Evolutionary conservation across 2,329 filamentous ascomycete genomes (phyloP).

Genomic region (Sclerotinia spermophila): DNA sequence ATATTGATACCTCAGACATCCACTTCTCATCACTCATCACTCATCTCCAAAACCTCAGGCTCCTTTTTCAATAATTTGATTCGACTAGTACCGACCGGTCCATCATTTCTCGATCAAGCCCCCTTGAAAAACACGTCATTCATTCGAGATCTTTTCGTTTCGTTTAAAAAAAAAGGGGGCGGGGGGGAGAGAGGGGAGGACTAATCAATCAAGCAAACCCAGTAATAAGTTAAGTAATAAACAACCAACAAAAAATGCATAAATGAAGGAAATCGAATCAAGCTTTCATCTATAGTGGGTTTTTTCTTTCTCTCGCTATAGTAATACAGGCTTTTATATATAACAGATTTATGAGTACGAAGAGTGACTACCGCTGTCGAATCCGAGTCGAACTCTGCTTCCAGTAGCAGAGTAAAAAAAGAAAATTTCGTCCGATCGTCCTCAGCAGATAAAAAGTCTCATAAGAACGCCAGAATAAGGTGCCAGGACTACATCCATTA

Average conservation of each 20-base stretch:
- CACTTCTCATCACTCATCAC: neutral
- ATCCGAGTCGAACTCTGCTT: neutral
- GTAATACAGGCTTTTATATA: neutral
- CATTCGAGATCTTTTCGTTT: neutral
- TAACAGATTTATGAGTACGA: constrained; percentile 1
- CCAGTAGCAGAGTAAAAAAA: neutral
- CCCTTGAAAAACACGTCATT: neutral
- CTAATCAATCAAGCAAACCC: neutral
- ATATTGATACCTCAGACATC: neutral
- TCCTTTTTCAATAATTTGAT: neutral
- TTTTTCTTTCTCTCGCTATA: neutral
- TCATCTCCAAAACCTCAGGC: neutral
- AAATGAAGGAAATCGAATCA: neutral
- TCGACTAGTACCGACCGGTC: too few relatives aligned
- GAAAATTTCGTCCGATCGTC: neutral
- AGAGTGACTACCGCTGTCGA: neutral
- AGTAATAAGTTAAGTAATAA: neutral
- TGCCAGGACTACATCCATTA: constrained; percentile 11
- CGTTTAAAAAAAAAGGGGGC: neutral
- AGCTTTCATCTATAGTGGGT: neutral
- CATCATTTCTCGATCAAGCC: neutral
- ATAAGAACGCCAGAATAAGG: constrained; percentile 10
- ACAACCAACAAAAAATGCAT: neutral
- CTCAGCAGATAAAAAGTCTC: neutral
- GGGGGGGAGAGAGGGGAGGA: too few relatives aligned